Percentiles rank a stretch among this genome's conserved stretches.
These are phyloP conservation scores for Apiotrichum brassicae DNA, from an alignment of 1,284 basidiomycete genomes.

Conservation along the genomic window DNA sequence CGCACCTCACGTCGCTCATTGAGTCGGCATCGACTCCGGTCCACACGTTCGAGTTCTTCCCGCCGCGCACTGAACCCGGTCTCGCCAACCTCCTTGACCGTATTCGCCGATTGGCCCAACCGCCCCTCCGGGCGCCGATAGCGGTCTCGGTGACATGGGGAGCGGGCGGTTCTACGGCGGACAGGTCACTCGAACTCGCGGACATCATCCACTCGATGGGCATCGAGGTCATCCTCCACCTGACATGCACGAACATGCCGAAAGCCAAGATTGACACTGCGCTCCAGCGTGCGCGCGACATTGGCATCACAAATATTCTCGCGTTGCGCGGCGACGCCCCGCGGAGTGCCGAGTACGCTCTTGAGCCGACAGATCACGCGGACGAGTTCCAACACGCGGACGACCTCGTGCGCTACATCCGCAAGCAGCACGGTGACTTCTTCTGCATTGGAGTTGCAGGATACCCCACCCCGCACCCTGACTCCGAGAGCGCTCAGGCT, in stretches of 20 bases:
- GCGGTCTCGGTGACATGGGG: conserved; percentile 93
- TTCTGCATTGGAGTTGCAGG: conserved; percentile 73
- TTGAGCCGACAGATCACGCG: conserved; percentile 65
- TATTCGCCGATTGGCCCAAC: conserved; percentile 62
- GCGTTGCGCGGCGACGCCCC: conserved; percentile 93
- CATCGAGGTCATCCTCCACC: conserved; percentile 74
- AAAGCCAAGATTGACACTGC: conserved; percentile 78
- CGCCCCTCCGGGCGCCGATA: conserved; percentile 54
- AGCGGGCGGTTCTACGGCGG: conserved; percentile 87
- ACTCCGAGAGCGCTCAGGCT: conserved; percentile 59
- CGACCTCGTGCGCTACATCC: conserved; percentile 88
- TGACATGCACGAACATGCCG: conserved; percentile 97
- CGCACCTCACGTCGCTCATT: conserved; percentile 14
- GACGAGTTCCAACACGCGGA: conserved; percentile 73
- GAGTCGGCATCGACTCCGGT: conserved; percentile 51
- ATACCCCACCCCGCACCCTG: conserved; percentile 88
- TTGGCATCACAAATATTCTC: conserved; percentile 84
- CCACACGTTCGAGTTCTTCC: conserved; percentile 92
- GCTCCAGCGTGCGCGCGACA: conserved; percentile 69
- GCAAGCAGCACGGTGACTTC: conserved; percentile 70
- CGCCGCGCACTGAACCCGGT: conserved; percentile 86
- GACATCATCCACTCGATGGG: conserved; percentile 54
- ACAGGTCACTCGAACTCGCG: conserved; percentile 79
- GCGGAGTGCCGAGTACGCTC: conserved; percentile 86
- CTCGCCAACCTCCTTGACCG: conserved; percentile 78